Evolutionary conservation across 768 basidiomycete species (phyloP), one percentile per base, ranked within the genome.

Genomic region (Leccinum variicolor): DNA sequence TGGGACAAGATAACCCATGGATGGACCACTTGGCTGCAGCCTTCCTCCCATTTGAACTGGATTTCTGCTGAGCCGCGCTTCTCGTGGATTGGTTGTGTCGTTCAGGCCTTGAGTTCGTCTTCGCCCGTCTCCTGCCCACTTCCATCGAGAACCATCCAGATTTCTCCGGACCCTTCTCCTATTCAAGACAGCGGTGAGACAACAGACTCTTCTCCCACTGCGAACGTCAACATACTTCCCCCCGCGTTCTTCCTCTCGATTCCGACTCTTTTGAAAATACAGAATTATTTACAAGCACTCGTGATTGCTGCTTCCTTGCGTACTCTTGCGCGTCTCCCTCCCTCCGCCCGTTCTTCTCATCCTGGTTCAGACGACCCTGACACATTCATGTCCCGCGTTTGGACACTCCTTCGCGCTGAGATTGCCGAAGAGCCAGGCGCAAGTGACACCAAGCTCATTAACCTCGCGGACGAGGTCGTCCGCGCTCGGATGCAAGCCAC

Each of bases 381-480:
- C 19, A 75, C 78, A 45, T 87, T 89, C 68, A 79, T 80, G 69
- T 63, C 75, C 19, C 84, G 87, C 49, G 67, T 89, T 10, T 90
- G 88, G 88, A 73, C 81, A 3, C 79, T 90, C 11, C 78, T 90
- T 21, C 77, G 77, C 59, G 71, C 76, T 17, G 86, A 88, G 62
- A 79, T 89, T 46, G 71, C 78, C 2, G 57, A 63, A 55, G 65
- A 71, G 39, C 65, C 71, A 1, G 69, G 59, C n/a, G 60, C 70
- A 19, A 65, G 69, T 14, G 69, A 72, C 19, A 85, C 84, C 17
- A 87, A 85, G 64, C 68, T 90, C 36, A 67, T 84, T 48, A 84
- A 90, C 66, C 80, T 91, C 25, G 86, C 85, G 1, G 89, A 90
- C 64, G 89, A 91, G 66, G 83, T 90, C 47, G 68, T 90, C 29